Evolutionary conservation across 352 stramenopile species (phyloP).

Genomic region (Globisporangium uncinulatum): DNA sequence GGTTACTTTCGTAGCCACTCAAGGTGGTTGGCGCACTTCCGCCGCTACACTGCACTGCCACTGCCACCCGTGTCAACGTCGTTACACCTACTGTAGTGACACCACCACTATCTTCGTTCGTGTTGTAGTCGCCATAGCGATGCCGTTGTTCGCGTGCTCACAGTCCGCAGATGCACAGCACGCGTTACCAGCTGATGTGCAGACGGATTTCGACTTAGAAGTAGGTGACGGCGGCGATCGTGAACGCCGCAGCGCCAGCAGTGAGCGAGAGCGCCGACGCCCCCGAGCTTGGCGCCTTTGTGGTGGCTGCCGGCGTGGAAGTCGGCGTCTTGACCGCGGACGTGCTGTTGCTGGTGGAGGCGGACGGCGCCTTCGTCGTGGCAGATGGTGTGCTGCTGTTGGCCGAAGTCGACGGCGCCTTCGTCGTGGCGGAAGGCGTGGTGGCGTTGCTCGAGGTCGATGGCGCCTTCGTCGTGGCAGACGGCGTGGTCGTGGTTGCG

Average conservation of each 20-base stretch:
- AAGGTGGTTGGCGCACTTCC: too few relatives aligned
- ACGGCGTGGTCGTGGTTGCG: background rate
- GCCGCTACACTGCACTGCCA: too few relatives aligned
- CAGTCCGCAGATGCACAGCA: too few relatives aligned
- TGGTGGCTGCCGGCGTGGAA: background rate
- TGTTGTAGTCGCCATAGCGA: too few relatives aligned
- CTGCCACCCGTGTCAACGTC: too few relatives aligned
- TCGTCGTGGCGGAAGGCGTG: background rate
- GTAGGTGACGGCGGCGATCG: background rate
- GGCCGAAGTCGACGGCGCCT: background rate
- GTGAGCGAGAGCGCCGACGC: slow-evolving; percentile 2
- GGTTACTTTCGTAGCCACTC: too few relatives aligned
- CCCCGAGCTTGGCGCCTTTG: background rate
- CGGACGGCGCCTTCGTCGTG: background rate
- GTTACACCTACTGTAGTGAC: too few relatives aligned
- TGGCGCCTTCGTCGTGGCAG: background rate
- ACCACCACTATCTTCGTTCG: too few relatives aligned
- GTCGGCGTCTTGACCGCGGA: background rate
- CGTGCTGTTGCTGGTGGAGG: slow-evolving; percentile 1
- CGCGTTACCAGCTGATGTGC: too few relatives aligned
- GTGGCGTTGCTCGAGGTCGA: background rate
- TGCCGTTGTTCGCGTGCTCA: too few relatives aligned
- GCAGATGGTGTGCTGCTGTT: background rate
- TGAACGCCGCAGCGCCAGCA: background rate
- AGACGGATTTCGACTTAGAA: background rate